Evolutionary conservation across 164 flowering plant species (phyloP).

Genomic region (Liquidambar formosana): DNA sequence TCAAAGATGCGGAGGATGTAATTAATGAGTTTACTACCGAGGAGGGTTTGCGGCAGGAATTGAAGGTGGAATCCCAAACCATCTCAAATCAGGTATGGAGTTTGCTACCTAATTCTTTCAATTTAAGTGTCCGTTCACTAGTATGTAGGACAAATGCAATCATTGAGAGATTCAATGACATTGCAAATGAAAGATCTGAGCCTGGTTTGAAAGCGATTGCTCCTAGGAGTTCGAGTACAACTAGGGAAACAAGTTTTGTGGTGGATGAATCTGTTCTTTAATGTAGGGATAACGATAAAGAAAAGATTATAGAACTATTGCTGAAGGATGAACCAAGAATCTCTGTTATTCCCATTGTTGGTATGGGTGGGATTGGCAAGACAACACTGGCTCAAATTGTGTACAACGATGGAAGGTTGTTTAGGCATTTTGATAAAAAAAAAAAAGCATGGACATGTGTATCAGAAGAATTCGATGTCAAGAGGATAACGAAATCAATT

Average conservation of each 20-base stretch:
- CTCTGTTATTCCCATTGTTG: slow-evolving; percentile 10
- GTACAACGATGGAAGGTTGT: not conserved
- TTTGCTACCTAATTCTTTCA: not conserved
- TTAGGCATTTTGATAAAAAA: not conserved
- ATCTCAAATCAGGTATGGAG: too few species aligned
- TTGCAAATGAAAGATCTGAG: slow-evolving; percentile 6
- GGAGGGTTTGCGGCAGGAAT: slow-evolving; percentile 2
- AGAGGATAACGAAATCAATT: not conserved
- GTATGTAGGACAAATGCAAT: slow-evolving; percentile 1
- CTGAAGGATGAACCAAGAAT: not conserved
- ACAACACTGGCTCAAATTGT: slow-evolving; percentile 10
- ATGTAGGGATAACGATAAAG: slow-evolving; percentile 25
- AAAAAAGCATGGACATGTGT: slow-evolving; percentile 9
- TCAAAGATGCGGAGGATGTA: slow-evolving; percentile 24
- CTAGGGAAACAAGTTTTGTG: not conserved
- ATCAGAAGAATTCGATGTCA: slow-evolving; percentile 2
- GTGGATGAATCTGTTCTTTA: slow-evolving; percentile 15
- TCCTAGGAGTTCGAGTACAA: not conserved
- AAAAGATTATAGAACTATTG: slow-evolving; percentile 4
- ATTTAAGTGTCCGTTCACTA: too few species aligned
- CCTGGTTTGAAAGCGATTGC: slow-evolving; percentile 8
- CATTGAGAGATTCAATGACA: not conserved
- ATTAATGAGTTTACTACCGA: slow-evolving; percentile 18
- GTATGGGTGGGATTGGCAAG: slow-evolving; percentile 17
- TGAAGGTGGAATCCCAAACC: not conserved